Percentiles rank a stretch among this genome's conserved stretches.
phyloP scores from a whole-genome alignment of 495 filamentous ascomycete species.

The Tuber indicum region DNA sequence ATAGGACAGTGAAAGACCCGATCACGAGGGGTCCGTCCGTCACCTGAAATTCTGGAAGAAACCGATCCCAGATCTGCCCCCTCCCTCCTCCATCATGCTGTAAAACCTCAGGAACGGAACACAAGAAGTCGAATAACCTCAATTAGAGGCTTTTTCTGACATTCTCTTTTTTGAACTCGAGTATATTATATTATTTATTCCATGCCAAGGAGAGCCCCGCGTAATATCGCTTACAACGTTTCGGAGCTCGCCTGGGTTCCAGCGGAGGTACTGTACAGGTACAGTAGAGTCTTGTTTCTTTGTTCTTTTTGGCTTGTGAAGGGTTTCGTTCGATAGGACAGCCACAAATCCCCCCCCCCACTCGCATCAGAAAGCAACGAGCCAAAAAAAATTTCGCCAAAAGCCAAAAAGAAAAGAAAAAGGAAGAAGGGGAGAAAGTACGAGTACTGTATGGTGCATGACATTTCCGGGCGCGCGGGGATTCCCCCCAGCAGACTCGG shows the following conservation, averaged over 20 bases:
- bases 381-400: slow-evolving; percentile 26
- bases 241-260: slow-evolving; percentile 37
- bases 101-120: slow-evolving; percentile 4
- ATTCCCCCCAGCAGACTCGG: neutral
- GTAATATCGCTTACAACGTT: slow-evolving; percentile 39
- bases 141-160: neutral
- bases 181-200: neutral
- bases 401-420: slow-evolving; percentile 10
- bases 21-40: neutral
- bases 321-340: slow-evolving; percentile 24
- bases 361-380: slow-evolving; percentile 31
- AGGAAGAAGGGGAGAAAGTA: neutral
- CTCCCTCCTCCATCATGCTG: neutral
- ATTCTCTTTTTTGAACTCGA: neutral
- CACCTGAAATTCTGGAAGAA: slow-evolving; percentile 1
- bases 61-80: neutral
- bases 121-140: slow-evolving; percentile 22
- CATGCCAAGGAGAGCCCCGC: slow-evolving; percentile 22
- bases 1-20: neutral
- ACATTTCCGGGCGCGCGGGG: neutral
- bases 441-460: neutral
- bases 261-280: neutral
- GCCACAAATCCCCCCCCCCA: slow-evolving; percentile 1
- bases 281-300: neutral
- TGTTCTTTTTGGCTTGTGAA: slow-evolving; percentile 9